Percentiles rank a stretch among this genome's conserved stretches.
phyloP scores from a whole-genome alignment of 2,329 filamentous ascomycete genomes.

The Erysiphe pulchra region DNA sequence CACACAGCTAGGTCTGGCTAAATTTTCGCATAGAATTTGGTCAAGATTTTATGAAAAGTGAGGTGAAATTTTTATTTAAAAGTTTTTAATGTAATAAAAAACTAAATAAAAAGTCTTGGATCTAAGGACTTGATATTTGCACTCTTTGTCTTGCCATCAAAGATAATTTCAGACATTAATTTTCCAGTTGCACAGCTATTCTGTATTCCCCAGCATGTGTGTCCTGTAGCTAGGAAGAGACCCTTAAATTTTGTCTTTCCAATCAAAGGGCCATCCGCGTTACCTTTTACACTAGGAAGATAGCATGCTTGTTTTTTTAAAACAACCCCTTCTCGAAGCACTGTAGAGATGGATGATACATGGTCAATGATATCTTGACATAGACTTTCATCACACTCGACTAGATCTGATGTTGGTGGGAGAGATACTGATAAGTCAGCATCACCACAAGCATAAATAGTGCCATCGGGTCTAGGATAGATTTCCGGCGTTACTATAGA shows the following conservation, averaged over 20 bases:
- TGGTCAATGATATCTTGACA: conserved; percentile 76
- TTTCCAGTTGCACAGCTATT: conserved; percentile 76
- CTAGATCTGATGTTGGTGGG: conserved; percentile 48
- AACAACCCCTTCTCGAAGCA: conserved; percentile 41
- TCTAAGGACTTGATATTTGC: conserved; percentile 40
- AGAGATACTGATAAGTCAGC: conserved; percentile 53
- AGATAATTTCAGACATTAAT: conserved; percentile 53
- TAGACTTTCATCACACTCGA: conserved; percentile 45
- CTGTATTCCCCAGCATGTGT: conserved; percentile 97
- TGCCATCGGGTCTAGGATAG: conserved; percentile 67
- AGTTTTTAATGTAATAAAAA: too few species aligned
- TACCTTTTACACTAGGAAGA: conserved; percentile 29
- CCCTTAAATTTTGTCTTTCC: conserved; percentile 50
- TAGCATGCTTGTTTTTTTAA: conserved; percentile 76
- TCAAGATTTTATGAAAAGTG: too few species aligned
- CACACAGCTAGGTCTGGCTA: too few species aligned
- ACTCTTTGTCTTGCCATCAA: conserved; percentile 44
- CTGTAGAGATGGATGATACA: conserved; percentile 36
- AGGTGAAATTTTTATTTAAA: too few species aligned
- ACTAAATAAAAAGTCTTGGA: conserved; percentile 19
- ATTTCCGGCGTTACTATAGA: conserved; percentile 67
- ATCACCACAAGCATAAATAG: conserved; percentile 84
- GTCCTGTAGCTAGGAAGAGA: conserved; percentile 60
- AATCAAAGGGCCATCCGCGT: conserved; percentile 42
- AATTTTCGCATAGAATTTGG: too few species aligned